phyloP scores from a whole-genome alignment of 2,329 filamentous ascomycete genomes.

The Thelonectria blattea region DNA sequence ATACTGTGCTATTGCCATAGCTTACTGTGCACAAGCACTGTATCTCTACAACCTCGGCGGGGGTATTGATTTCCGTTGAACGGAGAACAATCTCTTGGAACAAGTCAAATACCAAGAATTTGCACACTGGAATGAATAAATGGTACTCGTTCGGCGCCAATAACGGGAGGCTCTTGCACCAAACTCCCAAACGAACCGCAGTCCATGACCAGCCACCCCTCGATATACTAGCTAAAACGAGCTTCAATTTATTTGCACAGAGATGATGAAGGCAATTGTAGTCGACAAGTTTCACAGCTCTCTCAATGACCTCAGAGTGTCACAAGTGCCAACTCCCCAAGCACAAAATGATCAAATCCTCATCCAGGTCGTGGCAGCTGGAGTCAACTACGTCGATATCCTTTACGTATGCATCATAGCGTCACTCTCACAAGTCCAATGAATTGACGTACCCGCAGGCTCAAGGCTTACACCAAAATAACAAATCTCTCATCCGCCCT shows the following conservation, averaged over 20 bases:
- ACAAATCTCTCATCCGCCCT: conserved; percentile 58
- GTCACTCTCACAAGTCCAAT: not conserved
- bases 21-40: not conserved
- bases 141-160: too few relatives aligned
- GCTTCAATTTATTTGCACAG: not conserved
- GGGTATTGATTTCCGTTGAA: conserved; percentile 1
- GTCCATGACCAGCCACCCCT: not conserved
- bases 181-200: not conserved
- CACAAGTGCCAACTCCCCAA: conserved; percentile 31
- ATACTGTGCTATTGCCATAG: not conserved
- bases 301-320: conserved; percentile 35
- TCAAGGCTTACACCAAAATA: conserved; percentile 66
- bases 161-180: too few relatives aligned
- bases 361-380: conserved; percentile 56
- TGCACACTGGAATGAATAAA: too few relatives aligned
- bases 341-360: conserved; percentile 31
- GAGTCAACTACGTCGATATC: conserved; percentile 66
- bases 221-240: not conserved
- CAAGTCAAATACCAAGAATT: not conserved
- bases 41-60: not conserved
- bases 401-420: conserved; percentile 51
- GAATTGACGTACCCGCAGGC: conserved; percentile 40
- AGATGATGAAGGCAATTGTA: conserved; percentile 39
- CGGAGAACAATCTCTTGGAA: not conserved
- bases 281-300: conserved; percentile 36